phyloP scores from a whole-genome alignment of 345 rosid genomes.

The Erodium maritimum region DNA sequence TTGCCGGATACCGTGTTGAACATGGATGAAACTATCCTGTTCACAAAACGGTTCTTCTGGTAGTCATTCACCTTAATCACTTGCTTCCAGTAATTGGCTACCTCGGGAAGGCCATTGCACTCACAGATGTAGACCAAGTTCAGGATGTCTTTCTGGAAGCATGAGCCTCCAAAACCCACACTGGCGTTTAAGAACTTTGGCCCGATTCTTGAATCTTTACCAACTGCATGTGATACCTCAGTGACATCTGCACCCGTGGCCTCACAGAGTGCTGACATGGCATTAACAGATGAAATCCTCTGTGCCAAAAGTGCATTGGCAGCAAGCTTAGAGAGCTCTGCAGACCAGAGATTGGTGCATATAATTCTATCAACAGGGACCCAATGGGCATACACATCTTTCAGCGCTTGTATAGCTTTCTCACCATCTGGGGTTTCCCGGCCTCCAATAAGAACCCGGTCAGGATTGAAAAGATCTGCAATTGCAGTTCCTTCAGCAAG shows the following conservation, averaged over 20 bases:
- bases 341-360: conserved; percentile 77
- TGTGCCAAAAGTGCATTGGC: conserved; percentile 86
- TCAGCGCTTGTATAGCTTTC: conserved; percentile 51
- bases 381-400: conserved; percentile 76
- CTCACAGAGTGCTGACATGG: conserved; percentile 81
- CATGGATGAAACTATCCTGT: conserved; percentile 71
- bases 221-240: conserved; percentile 57
- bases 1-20: conserved; percentile 63
- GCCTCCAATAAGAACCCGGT: conserved; percentile 76
- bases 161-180: conserved; percentile 82
- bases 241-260: conserved; percentile 73
- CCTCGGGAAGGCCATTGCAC: conserved; percentile 67
- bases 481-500: conserved; percentile 86
- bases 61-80: conserved; percentile 73
- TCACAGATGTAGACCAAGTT: conserved; percentile 71
- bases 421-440: conserved; percentile 62
- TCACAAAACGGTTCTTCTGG: conserved; percentile 64
- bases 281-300: conserved; percentile 74
- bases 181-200: conserved; percentile 72
- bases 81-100: conserved; percentile 68
- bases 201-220: conserved; percentile 67
- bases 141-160: conserved; percentile 75
- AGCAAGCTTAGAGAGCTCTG: conserved; percentile 83
- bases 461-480: conserved; percentile 55
- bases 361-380: conserved; percentile 58